phyloP scores from a whole-genome alignment of 1,139 yeast species.

The Hyphopichia buzzinii region DNA sequence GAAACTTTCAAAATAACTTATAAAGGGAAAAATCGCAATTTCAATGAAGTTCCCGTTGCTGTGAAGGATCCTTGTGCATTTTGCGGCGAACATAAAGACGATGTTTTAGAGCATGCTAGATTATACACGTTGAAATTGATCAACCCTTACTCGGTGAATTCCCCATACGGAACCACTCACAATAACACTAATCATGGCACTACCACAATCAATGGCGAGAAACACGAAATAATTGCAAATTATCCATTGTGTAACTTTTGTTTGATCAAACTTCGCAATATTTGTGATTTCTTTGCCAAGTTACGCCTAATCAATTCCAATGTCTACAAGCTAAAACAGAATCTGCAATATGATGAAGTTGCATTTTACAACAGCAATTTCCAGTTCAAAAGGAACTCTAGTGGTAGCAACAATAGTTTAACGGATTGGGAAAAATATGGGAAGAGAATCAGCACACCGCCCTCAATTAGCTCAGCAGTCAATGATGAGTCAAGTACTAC shows the following conservation, averaged over 20 bases:
- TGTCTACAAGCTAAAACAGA: slow-evolving; percentile 35
- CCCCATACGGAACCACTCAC: slow-evolving; percentile 9
- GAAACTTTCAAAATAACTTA: slow-evolving; percentile 55
- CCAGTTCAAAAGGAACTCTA: slow-evolving; percentile 19
- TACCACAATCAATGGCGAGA: slow-evolving; percentile 6
- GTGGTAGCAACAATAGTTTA: background rate
- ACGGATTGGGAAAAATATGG: slow-evolving; percentile 2
- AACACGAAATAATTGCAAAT: slow-evolving; percentile 30
- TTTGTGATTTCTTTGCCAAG: slow-evolving; percentile 76
- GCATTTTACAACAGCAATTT: slow-evolving; percentile 13
- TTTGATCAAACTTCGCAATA: slow-evolving; percentile 70
- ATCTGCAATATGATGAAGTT: slow-evolving; percentile 21
- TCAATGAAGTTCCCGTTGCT: slow-evolving; percentile 59
- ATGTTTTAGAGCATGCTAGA: slow-evolving; percentile 72
- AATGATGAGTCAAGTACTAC: background rate
- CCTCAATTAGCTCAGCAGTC: background rate
- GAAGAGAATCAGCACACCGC: slow-evolving; percentile 1
- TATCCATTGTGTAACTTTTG: slow-evolving; percentile 88
- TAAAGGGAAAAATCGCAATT: slow-evolving; percentile 9
- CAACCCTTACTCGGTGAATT: slow-evolving; percentile 14
- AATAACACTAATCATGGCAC: slow-evolving; percentile 3
- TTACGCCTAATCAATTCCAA: slow-evolving; percentile 61
- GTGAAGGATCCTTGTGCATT: slow-evolving; percentile 71
- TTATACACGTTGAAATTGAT: slow-evolving; percentile 61
- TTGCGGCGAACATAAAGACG: slow-evolving; percentile 76